A percentile compares a stretch with the other conserved stretches of the same genome.
Evolutionary conservation across 2,329 filamentous ascomycete genomes (phyloP).

Genomic region (Chaetothyriales sp.): DNA sequence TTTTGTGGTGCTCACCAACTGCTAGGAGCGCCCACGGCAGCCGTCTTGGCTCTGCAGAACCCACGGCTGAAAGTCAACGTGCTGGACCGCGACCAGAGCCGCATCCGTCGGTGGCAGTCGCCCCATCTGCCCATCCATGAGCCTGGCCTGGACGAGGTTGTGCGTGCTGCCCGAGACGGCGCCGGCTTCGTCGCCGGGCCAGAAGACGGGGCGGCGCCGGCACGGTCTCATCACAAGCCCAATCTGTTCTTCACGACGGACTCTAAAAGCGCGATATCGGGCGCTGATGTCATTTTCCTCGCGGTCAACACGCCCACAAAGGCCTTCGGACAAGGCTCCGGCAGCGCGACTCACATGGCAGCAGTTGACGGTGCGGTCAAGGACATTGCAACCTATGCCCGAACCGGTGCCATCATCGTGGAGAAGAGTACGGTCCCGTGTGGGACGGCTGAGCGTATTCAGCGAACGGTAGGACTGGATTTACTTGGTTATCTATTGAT

Average conservation of each 20-base stretch:
- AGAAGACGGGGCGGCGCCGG: constrained; percentile 7
- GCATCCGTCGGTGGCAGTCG: constrained; percentile 62
- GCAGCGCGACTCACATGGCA: constrained; percentile 58
- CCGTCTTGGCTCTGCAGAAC: constrained; percentile 52
- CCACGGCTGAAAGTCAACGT: constrained; percentile 29
- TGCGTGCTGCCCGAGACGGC: constrained; percentile 37
- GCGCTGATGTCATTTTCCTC: constrained; percentile 61
- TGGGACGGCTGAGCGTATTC: constrained; percentile 56
- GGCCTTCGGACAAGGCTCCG: constrained; percentile 53
- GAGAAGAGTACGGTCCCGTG: constrained; percentile 74
- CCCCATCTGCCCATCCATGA: constrained; percentile 63
- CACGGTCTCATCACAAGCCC: constrained; percentile 35
- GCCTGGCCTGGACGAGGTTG: constrained; percentile 54
- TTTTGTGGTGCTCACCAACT: constrained; percentile 1
- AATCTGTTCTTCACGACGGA: constrained; percentile 66
- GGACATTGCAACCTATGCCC: constrained; percentile 53
- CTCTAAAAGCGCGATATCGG: constrained; percentile 45
- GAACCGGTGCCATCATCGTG: constrained; percentile 57
- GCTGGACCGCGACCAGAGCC: constrained; percentile 53
- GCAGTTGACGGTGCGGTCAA: constrained; percentile 57
- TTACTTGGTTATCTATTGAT: background rate
- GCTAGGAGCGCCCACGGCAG: constrained; percentile 58
- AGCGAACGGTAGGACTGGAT: constrained; percentile 46
- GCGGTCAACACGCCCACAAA: constrained; percentile 73
- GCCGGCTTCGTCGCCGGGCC: constrained; percentile 9